Conservation (phyloP, 257 asterid genomes). For the Penstemon davidsonii region DNA sequence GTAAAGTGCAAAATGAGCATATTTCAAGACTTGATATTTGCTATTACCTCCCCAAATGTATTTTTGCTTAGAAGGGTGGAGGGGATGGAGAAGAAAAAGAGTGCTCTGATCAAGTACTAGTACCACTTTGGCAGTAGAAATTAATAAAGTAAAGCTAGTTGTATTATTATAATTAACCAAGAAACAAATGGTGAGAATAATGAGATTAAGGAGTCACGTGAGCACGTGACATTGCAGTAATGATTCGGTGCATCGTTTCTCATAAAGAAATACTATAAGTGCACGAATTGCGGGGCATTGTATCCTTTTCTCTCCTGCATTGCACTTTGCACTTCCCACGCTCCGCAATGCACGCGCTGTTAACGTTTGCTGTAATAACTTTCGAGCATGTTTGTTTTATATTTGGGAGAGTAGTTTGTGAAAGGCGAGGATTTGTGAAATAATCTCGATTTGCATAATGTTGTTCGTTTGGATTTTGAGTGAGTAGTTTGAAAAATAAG, state of each 20-base stretch:
- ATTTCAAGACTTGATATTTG: too few species aligned
- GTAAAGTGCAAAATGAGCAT: too few species aligned
- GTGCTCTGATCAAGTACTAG: constrained; percentile 14
- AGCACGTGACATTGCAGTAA: constrained; percentile 70
- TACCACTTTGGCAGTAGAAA: not conserved
- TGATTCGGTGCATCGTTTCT: constrained; percentile 79
- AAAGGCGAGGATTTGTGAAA: too few species aligned
- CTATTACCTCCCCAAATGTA: too few species aligned
- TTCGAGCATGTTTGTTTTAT: too few species aligned
- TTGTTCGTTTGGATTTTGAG: too few species aligned
- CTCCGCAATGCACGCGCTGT: constrained; percentile 19
- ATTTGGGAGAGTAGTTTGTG: too few species aligned
- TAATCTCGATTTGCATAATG: too few species aligned
- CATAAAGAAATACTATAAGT: constrained; percentile 41
- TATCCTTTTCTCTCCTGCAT: constrained; percentile 25
- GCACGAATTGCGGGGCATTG: constrained; percentile 81
- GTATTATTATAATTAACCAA: not conserved
- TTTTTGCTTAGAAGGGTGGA: not conserved
- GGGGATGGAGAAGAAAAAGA: constrained; percentile 9
- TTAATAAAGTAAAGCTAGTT: constrained; percentile 11
- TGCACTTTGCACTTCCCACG: constrained; percentile 19
- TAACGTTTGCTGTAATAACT: not conserved
- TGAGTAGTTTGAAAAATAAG: too few species aligned
- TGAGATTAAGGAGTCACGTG: constrained; percentile 68
- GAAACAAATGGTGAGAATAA: constrained; percentile 30